These are phyloP conservation scores for Zoysia matrella DNA, from an alignment of 202 grass and related monocot genomes.

Conservation along the genomic window DNA sequence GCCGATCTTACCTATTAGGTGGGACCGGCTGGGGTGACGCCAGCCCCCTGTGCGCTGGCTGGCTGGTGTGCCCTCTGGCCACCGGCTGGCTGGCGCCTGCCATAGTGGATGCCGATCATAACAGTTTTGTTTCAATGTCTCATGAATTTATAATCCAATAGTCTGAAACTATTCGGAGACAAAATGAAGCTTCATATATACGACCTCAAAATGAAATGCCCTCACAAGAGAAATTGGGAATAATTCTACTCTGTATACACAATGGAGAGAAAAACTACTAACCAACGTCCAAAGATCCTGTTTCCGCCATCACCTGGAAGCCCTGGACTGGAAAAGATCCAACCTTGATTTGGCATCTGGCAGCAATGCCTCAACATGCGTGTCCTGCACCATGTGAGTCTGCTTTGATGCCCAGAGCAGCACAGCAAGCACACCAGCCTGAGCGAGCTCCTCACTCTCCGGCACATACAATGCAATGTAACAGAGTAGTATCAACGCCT, in stretches of 20 bases:
- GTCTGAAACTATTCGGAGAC: conserved; percentile 34
- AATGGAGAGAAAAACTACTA: conserved; percentile 38
- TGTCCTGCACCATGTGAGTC: conserved; percentile 67
- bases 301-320: conserved; percentile 52
- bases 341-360: conserved; percentile 61
- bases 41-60: too few relatives aligned
- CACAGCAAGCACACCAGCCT: conserved; percentile 68
- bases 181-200: conserved; percentile 47
- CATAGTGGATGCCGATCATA: too few relatives aligned
- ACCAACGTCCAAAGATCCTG: conserved; percentile 18
- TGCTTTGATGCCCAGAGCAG: conserved; percentile 91
- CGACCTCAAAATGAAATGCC: conserved; percentile 31
- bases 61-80: too few relatives aligned
- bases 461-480: conserved; percentile 74
- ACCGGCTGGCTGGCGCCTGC: too few relatives aligned
- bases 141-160: conserved; percentile 40
- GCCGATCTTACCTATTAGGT: too few relatives aligned
- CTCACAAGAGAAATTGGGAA: conserved; percentile 43
- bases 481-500: conserved; percentile 75
- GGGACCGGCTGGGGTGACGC: too few relatives aligned
- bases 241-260: conserved; percentile 39
- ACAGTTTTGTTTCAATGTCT: not conserved
- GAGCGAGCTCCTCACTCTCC: conserved; percentile 73
- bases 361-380: conserved; percentile 57
- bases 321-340: conserved; percentile 83